Percentiles rank a stretch among this genome's conserved stretches.
Conservation (phyloP, 1,284 basidiomycete species). For the Puccinia horiana region DNA sequence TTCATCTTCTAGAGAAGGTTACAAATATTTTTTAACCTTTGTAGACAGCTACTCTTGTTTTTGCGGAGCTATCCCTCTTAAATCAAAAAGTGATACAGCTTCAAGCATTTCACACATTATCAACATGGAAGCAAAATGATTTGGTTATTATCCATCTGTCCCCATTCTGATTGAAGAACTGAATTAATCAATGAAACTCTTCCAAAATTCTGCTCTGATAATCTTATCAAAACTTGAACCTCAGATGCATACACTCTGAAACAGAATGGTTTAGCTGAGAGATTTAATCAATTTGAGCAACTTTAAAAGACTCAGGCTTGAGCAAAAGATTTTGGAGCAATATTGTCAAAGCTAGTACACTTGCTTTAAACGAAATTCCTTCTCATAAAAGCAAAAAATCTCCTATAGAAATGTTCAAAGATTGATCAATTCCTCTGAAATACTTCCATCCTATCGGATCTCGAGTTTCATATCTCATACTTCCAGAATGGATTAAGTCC, state of each 20-base stretch:
- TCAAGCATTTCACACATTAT: background rate
- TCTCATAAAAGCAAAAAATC: background rate
- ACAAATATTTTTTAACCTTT: background rate
- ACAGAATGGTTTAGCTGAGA: constrained; percentile 5
- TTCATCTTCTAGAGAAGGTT: background rate
- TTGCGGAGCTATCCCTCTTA: background rate
- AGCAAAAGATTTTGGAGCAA: background rate
- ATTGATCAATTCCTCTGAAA: background rate
- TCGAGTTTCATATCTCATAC: background rate
- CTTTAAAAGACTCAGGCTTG: background rate
- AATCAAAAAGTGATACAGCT: background rate
- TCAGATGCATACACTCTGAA: background rate
- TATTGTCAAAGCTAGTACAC: background rate
- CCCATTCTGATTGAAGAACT: background rate
- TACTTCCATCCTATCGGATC: background rate
- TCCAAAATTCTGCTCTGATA: background rate
- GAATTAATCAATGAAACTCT: background rate
- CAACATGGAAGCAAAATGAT: background rate
- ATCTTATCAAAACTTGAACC: background rate
- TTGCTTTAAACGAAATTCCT: background rate
- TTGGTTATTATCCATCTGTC: background rate
- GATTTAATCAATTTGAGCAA: background rate
- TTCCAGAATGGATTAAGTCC: background rate
- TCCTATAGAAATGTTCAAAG: constrained; percentile 9
- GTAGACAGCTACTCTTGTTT: background rate